A percentile compares a stretch with the other conserved stretches of the same genome.
Evolutionary conservation across 805 yeast species (phyloP).

Genomic region (Pichia membranifaciens): DNA sequence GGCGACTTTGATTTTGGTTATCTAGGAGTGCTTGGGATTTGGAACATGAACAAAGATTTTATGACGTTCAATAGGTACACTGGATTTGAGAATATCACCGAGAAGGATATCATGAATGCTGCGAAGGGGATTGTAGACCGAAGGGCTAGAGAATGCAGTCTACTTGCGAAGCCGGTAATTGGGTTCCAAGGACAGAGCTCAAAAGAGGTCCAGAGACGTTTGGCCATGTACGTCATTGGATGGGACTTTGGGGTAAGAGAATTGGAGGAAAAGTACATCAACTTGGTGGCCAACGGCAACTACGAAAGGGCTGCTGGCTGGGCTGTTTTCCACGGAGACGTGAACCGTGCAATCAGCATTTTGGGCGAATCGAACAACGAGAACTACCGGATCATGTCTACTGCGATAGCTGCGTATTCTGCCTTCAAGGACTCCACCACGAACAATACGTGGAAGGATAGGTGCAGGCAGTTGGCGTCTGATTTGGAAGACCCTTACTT

Average conservation of each 20-base stretch:
- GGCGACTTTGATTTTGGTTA: constrained; percentile 75
- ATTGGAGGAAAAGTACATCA: constrained; percentile 59
- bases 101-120: constrained; percentile 41
- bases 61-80: constrained; percentile 36
- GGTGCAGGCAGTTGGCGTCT: constrained; percentile 81
- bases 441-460: constrained; percentile 87
- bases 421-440: constrained; percentile 52
- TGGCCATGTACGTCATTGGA: constrained; percentile 81
- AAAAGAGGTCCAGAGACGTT: constrained; percentile 59
- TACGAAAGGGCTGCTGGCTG: constrained; percentile 94
- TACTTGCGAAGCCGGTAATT: constrained; percentile 37
- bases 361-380: constrained; percentile 69
- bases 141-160: constrained; percentile 39
- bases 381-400: constrained; percentile 70
- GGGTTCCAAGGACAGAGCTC: constrained; percentile 41
- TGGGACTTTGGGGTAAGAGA: constrained; percentile 80
- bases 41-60: constrained; percentile 67
- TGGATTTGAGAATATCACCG: constrained; percentile 28
- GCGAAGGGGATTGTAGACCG: constrained; percentile 45
- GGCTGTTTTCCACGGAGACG: constrained; percentile 93
- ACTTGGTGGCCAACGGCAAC: constrained; percentile 51
- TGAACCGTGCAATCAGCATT: constrained; percentile 73
- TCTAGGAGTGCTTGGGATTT: constrained; percentile 83
- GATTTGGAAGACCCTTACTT: constrained; percentile 86
- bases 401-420: constrained; percentile 88